These are phyloP conservation scores for Rhododendron vialii DNA, from an alignment of 148 eudicot species.

Conservation along the genomic window DNA sequence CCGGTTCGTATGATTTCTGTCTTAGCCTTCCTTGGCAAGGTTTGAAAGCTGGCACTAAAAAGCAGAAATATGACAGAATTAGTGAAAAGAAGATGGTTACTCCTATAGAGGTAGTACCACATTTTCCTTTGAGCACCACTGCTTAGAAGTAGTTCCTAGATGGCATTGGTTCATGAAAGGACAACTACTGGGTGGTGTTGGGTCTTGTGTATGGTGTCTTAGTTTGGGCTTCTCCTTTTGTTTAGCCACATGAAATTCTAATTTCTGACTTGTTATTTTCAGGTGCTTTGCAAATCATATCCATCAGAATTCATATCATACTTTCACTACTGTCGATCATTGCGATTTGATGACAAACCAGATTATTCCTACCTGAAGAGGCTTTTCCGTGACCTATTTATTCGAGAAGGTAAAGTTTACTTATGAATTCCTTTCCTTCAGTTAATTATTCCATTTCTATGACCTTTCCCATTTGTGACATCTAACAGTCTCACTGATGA, in stretches of 20 bases:
- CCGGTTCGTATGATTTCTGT: constrained; percentile 15
- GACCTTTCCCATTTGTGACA: not conserved
- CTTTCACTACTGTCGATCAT: constrained; percentile 94
- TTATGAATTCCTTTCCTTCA: not conserved
- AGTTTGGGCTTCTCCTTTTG: not conserved
- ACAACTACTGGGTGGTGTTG: not conserved
- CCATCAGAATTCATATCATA: constrained; percentile 94
- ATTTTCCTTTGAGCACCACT: not conserved
- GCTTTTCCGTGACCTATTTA: constrained; percentile 90
- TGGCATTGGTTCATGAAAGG: not conserved
- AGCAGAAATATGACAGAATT: constrained; percentile 95
- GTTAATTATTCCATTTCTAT: not conserved
- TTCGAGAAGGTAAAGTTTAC: constrained; percentile 70
- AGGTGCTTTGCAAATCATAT: constrained; percentile 84
- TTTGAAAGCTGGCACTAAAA: constrained; percentile 91
- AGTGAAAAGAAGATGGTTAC: constrained; percentile 99
- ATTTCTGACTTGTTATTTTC: not conserved
- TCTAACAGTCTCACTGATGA: not conserved
- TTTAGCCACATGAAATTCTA: not conserved
- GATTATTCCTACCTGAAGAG: constrained; percentile 95
- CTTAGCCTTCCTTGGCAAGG: constrained; percentile 99
- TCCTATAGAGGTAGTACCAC: constrained; percentile 67
- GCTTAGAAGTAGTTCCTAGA: not conserved
- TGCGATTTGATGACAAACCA: constrained; percentile 97
- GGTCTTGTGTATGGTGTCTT: not conserved